Evolutionary conservation across 495 filamentous ascomycete species (phyloP).

Genomic region (Neurospora sublineolata): DNA sequence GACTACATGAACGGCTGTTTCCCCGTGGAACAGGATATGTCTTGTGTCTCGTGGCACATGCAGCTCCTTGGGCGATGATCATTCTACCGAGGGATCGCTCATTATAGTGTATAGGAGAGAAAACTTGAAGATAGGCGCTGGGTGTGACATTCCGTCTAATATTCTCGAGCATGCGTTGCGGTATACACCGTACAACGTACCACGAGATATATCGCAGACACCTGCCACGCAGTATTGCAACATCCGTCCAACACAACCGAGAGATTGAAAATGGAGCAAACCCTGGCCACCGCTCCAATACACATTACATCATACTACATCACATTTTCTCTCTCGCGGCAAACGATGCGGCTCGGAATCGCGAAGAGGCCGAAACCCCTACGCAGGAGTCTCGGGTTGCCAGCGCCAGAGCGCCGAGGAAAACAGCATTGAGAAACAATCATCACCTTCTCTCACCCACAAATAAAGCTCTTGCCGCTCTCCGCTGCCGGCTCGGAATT

Average conservation of each 20-base stretch:
- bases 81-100: background rate
- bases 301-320: background rate
- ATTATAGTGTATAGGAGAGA: background rate
- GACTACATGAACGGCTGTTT: background rate
- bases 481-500: background rate
- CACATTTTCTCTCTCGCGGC: background rate
- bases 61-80: background rate
- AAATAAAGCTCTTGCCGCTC: background rate
- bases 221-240: background rate
- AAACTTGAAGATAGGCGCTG: background rate
- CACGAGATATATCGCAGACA: background rate
- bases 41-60: background rate
- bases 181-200: background rate
- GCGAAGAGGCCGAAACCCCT: background rate
- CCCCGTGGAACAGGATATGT: background rate
- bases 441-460: background rate
- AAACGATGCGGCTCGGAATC: background rate
- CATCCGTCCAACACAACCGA: background rate
- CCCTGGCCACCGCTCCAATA: background rate
- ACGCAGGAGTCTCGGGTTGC: background rate
- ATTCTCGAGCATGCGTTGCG: background rate
- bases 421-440: background rate
- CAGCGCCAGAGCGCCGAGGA: background rate
- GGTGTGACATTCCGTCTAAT: background rate
- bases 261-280: background rate